phyloP scores from a whole-genome alignment of 352 stramenopile species.

The Globisporangium apiculatum region DNA sequence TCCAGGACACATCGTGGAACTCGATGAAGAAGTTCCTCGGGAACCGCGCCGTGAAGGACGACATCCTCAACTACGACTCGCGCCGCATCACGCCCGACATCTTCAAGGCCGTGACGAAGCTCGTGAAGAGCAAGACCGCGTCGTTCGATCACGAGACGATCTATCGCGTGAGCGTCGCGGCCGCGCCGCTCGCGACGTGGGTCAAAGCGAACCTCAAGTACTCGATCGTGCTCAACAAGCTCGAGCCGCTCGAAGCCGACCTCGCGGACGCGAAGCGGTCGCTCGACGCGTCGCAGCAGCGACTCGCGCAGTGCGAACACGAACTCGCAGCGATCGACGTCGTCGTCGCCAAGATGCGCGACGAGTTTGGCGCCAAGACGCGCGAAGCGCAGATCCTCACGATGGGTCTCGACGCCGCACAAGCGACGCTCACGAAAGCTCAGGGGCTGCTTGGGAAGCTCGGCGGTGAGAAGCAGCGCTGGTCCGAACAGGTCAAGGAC shows the following conservation, averaged over 20 bases:
- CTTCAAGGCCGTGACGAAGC: conserved; percentile 86
- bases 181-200: conserved; percentile 91
- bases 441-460: conserved; percentile 88
- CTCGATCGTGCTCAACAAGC: conserved; percentile 93
- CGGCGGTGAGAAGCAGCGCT: conserved; percentile 88
- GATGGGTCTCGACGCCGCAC: conserved; percentile 79
- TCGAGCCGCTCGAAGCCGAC: conserved; percentile 90
- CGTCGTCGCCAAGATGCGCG: conserved; percentile 86
- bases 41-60: conserved; percentile 93
- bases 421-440: conserved; percentile 89
- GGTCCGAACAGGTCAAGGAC: conserved; percentile 87
- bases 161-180: conserved; percentile 91
- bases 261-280: conserved; percentile 84
- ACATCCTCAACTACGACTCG: conserved; percentile 95
- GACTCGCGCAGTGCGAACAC: conserved; percentile 84
- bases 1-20: conserved; percentile 94
- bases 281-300: conserved; percentile 83
- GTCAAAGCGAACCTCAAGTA: conserved; percentile 96
- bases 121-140: conserved; percentile 89
- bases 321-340: conserved; percentile 91
- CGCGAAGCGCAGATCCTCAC: conserved; percentile 90
- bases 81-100: conserved; percentile 89
- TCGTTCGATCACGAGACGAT: conserved; percentile 94
- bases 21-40: conserved; percentile 97
- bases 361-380: conserved; percentile 90